Conservation (phyloP, 495 filamentous ascomycete species). For the Hamigera avellanea region DNA sequence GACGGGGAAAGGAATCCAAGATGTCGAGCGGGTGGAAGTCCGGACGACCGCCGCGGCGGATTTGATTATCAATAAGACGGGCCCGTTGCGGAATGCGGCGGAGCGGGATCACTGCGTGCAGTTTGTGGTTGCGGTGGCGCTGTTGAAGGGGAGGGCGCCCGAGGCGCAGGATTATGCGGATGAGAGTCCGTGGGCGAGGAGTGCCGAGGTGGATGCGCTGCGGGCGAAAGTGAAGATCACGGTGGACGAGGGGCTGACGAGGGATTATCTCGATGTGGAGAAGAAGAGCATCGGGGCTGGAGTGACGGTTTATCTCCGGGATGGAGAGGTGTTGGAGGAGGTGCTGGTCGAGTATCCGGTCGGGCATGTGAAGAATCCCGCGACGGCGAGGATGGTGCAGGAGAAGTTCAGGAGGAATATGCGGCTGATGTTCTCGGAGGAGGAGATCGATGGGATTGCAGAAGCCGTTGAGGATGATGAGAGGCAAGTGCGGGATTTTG, state of each 20-base stretch:
- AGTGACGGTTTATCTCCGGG: slow-evolving; percentile 12
- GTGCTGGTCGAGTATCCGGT: slow-evolving; percentile 76
- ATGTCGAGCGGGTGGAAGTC: slow-evolving; percentile 18
- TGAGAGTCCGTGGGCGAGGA: slow-evolving; percentile 20
- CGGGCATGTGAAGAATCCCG: slow-evolving; percentile 61
- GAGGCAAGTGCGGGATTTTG: slow-evolving; percentile 63
- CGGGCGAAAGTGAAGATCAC: slow-evolving; percentile 17
- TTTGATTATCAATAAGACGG: slow-evolving; percentile 30
- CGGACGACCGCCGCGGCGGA: slow-evolving; percentile 23
- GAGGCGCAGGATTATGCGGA: slow-evolving; percentile 26
- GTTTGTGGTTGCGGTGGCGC: slow-evolving; percentile 27
- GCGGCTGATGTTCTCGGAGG: slow-evolving; percentile 48
- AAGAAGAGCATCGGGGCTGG: slow-evolving; percentile 15
- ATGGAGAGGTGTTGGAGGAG: slow-evolving; percentile 47
- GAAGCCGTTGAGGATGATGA: slow-evolving; percentile 41
- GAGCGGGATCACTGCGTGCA: slow-evolving; percentile 37
- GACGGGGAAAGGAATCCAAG: slow-evolving; percentile 4
- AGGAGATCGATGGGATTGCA: slow-evolving; percentile 53
- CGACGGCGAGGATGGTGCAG: slow-evolving; percentile 65
- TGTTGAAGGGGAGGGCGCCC: slow-evolving; percentile 22
- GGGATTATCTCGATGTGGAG: slow-evolving; percentile 22
- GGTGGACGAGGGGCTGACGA: slow-evolving; percentile 19
- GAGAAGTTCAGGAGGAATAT: slow-evolving; percentile 72
- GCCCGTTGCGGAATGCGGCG: slow-evolving; percentile 24
- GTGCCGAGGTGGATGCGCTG: slow-evolving; percentile 13